Percentiles rank a stretch among this genome's conserved stretches.
phyloP scores from a whole-genome alignment of 164 flowering plant genomes.

The Cinnamomum micranthum region DNA sequence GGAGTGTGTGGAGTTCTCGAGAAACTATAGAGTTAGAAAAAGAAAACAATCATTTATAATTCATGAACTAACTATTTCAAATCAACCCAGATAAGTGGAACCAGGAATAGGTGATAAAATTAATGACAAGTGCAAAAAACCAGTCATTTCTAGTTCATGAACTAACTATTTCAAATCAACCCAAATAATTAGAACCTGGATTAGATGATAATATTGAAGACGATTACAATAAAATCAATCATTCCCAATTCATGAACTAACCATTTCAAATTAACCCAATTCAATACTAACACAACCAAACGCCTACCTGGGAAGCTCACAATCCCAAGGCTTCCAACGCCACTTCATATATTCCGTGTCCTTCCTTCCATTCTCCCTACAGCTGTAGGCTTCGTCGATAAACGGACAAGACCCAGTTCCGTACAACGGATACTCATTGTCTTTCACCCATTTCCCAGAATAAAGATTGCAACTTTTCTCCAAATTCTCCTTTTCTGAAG shows the following conservation, averaged over 20 bases:
- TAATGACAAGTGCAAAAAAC: not conserved
- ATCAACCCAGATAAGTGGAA: no score
- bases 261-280: not conserved
- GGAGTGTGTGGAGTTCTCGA: no score
- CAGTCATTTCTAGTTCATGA: not conserved
- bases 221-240: not conserved
- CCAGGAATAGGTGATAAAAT: not conserved
- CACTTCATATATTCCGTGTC: constrained; percentile 67
- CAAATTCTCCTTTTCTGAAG: constrained; percentile 13
- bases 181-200: not conserved
- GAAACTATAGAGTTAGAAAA: no score
- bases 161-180: not conserved
- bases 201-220: not conserved
- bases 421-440: constrained; percentile 65
- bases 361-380: constrained; percentile 66
- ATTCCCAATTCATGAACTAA: not conserved
- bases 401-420: constrained; percentile 61
- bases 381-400: constrained; percentile 78
- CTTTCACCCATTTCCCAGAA: constrained; percentile 71
- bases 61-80: no score
- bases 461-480: constrained; percentile 49
- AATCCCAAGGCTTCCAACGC: constrained; percentile 87
- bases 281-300: not conserved
- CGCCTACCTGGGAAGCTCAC: constrained; percentile 77
- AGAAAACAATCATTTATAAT: no score